phyloP scores from a whole-genome alignment of 306 rosid genomes.

The Ammopiptanthus mongolicus region DNA sequence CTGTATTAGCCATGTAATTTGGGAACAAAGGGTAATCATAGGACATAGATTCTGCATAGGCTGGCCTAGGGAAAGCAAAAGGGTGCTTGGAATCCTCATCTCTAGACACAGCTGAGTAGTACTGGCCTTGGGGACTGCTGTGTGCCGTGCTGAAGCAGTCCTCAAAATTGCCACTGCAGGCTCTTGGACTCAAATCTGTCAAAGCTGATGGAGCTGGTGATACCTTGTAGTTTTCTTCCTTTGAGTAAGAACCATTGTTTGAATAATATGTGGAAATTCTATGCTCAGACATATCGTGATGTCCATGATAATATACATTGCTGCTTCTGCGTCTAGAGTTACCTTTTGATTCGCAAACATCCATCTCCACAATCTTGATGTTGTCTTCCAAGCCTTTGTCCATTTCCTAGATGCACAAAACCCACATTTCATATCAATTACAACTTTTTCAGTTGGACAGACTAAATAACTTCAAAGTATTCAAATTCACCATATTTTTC shows the following conservation, averaged over 20 bases:
- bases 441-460: neutral
- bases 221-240: slow-evolving; percentile 49
- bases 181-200: slow-evolving; percentile 65
- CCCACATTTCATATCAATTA: slow-evolving; percentile 6
- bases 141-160: slow-evolving; percentile 57
- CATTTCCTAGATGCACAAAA: slow-evolving; percentile 44
- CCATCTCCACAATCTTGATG: slow-evolving; percentile 94
- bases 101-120: slow-evolving; percentile 51
- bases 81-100: slow-evolving; percentile 44
- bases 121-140: slow-evolving; percentile 55
- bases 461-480: neutral
- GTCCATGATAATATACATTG: slow-evolving; percentile 31
- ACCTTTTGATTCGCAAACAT: slow-evolving; percentile 47
- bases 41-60: slow-evolving; percentile 48
- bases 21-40: slow-evolving; percentile 68
- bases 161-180: slow-evolving; percentile 69
- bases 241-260: slow-evolving; percentile 27
- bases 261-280: slow-evolving; percentile 32
- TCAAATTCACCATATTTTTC: neutral
- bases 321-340: slow-evolving; percentile 49
- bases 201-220: slow-evolving; percentile 67
- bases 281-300: slow-evolving; percentile 21
- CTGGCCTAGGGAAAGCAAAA: slow-evolving; percentile 59
- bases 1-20: slow-evolving; percentile 91
- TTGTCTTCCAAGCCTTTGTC: slow-evolving; percentile 69